Base-by-base conservation (phyloP, 2,329 filamentous ascomycete genomes). In the Orbilia blumenaviensis region DNA sequence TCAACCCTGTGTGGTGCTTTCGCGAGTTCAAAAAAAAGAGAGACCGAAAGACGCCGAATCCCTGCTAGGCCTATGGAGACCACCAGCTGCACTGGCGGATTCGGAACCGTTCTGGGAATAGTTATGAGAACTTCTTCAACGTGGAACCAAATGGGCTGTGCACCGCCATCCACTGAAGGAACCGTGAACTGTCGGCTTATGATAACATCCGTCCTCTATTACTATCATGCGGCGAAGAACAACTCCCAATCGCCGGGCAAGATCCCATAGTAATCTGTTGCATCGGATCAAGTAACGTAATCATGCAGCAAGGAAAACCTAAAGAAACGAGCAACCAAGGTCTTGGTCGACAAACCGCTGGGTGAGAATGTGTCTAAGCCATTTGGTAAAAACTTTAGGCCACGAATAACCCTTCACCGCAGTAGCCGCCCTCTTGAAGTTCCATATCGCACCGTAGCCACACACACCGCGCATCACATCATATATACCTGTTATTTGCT, bases 51-150 rank as follows among this genome's bases (percentile, higher is more conserved):
- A 54, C 48, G 42, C 58, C 32, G 36, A 62, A 68, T 69, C 66
- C 66, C 50, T 50, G 54, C 54, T 29, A 41, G 38, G 27, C 10
- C n/a, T 44, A 58, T 58, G 38, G 50, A 56, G 38, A 27, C 27
- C 48, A 46, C n/a, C 21, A 23, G 42, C 42, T 46, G 42, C n/a
- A 52, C 10, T 23, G 54, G 38, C 50, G 48, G 34, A 61, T 61
- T 61, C 56, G 38, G 56, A 61, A 61, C 56, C 56, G 36, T 61
- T 61, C 38, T 63, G 66, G 66, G 66, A 61, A 69, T 56, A 62
- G 44, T 44, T 58, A n/a, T 44, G 56, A 69, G 56, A 61, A 54
- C 10, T 8, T 18, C n/a, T 42, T 27, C 27, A 29, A 56, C 52
- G 36, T 52, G 46, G 25, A 56, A 56, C 34, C 42, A 38, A 38